These are phyloP conservation scores for Amborella trichopoda DNA, from an alignment of 164 flowering plant genomes.

Conservation along the genomic window DNA sequence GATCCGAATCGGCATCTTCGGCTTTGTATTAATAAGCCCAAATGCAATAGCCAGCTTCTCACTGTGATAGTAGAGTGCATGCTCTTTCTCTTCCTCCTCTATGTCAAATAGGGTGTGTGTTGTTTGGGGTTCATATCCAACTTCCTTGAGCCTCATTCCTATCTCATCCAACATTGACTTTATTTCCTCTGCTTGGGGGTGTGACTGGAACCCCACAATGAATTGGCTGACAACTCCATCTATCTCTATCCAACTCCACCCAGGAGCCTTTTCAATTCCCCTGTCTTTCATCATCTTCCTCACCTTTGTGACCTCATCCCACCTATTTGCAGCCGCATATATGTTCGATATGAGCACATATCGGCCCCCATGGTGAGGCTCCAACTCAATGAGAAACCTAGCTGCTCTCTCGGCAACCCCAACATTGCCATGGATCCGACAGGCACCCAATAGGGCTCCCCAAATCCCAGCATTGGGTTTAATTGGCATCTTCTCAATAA, in stretches of 20 bases:
- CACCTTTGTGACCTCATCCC: conserved; percentile 10
- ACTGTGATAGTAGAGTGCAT: not conserved
- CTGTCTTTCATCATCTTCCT: conserved; percentile 5
- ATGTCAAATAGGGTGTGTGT: not conserved
- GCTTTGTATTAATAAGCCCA: too few relatives aligned
- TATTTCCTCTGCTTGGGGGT: conserved; percentile 3
- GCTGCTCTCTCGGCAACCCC: conserved; percentile 5
- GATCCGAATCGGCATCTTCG: too few relatives aligned
- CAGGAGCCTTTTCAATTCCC: conserved; percentile 4
- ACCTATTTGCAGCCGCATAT: conserved; percentile 9
- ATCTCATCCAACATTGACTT: conserved; percentile 4
- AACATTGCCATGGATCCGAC: conserved; percentile 6
- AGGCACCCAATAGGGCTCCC: conserved; percentile 11
- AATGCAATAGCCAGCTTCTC: not conserved
- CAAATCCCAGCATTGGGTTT: conserved; percentile 8
- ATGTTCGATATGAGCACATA: conserved; percentile 8
- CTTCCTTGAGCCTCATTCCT: not conserved
- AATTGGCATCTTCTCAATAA: conserved; percentile 5
- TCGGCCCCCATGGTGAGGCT: conserved; percentile 3
- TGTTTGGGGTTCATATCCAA: not conserved
- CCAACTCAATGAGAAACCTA: conserved; percentile 4
- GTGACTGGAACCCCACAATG: conserved; percentile 2
- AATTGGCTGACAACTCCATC: conserved; percentile 4
- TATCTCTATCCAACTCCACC: conserved; percentile 6
- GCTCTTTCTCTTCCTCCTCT: not conserved